Evolutionary conservation across 169 alveolate species (phyloP), one percentile per base, ranked within the genome.

Genomic region (Toxoplasma gondii): DNA sequence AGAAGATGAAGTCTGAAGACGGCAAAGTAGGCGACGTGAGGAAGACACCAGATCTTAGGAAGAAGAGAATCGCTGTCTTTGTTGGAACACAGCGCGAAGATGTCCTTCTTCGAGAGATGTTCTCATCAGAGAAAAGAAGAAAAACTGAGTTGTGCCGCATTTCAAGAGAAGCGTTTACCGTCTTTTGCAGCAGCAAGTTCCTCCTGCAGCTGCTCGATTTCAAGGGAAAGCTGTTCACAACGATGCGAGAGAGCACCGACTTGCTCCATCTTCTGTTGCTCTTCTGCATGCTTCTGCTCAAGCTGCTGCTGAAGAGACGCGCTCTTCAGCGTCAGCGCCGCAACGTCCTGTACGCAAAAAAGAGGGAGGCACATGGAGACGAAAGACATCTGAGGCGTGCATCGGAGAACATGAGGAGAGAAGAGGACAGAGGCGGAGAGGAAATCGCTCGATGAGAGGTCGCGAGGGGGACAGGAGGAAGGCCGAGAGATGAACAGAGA

Each of bases 241-340:
- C 19, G 53, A 41, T 82, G 90, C 19, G 67, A 7, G 34, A 43
- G 67, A 17, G 69, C 90, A 5, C 69, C 67, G 2, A 67, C 90
- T 10, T 43, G 53, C 67, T 82, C 90, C 29, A 67, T 31, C 36
- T 27, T 36, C 41, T 82, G 67, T 49, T 24, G 90, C n/a, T 44
- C 41, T 31, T 41, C 44, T 22, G 67, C 69, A 16, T 36, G 53
- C 67, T 82, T 64, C 67, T 82, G 90, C 41, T 82, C 90, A 41
- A 82, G 39, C 67, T 82, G 69, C 64, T 82, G 90, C 64, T 82
- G 90, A 7, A 82, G 90, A 29, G 90, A 38, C 90, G 90, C 90
- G 64, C 69, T 82, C 90, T 82, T 82, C 67, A 82, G 90, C 41
- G 90, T 39, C 64, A 82, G 29, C 4, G 90, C 90, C 34, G 90